Evolutionary conservation across 768 basidiomycete species (phyloP).

Genomic region (Macrolepiota fuliginosa): DNA sequence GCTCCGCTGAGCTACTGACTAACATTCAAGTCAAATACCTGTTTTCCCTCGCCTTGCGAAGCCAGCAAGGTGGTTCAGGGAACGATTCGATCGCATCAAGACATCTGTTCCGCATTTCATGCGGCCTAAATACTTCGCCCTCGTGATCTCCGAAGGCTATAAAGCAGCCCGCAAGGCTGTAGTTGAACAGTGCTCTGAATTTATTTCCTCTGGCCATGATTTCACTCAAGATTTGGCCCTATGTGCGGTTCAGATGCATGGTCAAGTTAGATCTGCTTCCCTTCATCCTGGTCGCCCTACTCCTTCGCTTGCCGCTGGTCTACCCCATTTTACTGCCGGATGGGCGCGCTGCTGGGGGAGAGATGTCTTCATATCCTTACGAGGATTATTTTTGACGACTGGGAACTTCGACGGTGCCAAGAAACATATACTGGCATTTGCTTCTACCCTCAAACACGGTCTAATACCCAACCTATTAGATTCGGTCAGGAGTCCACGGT

Average conservation of each 20-base stretch:
- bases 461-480: constrained; percentile 95
- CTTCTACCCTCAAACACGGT: constrained; percentile 91
- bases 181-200: constrained; percentile 86
- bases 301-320: constrained; percentile 88
- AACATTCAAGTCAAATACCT: constrained; percentile 48
- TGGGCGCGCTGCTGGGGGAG: constrained; percentile 99
- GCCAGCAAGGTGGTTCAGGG: constrained; percentile 82
- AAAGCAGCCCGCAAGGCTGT: constrained; percentile 83
- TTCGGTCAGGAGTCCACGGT: constrained; percentile 83
- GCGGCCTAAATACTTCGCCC: constrained; percentile 94
- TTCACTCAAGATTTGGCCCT: constrained; percentile 92
- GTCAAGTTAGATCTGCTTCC: constrained; percentile 86
- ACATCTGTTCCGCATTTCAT: constrained; percentile 76
- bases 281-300: constrained; percentile 68
- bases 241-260: constrained; percentile 87
- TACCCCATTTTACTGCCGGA: constrained; percentile 89
- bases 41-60: constrained; percentile 65
- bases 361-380: constrained; percentile 89
- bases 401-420: constrained; percentile 85
- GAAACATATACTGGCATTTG: constrained; percentile 90
- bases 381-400: constrained; percentile 91
- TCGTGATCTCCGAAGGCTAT: constrained; percentile 88
- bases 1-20: constrained; percentile 14
- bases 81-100: constrained; percentile 84
- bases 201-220: constrained; percentile 77